Conservation (phyloP, 345 rosid genomes). For the Garcia nutans region DNA sequence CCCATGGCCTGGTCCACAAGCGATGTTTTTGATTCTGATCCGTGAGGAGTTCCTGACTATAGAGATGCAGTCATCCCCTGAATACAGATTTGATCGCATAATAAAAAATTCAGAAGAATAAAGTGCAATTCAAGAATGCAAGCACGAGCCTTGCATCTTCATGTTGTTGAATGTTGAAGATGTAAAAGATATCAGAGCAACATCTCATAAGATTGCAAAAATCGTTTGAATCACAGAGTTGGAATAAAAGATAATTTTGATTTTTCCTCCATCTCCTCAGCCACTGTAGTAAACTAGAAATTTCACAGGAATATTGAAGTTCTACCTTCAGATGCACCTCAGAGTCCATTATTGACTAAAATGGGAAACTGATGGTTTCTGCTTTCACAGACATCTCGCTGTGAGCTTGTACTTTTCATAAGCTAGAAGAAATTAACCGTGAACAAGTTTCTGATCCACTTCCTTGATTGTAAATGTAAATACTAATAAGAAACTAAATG, state of each 20-base stretch:
- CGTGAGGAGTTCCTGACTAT: slow-evolving; percentile 71
- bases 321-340: background rate
- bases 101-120: slow-evolving; percentile 11
- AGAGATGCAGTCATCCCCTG: slow-evolving; percentile 97
- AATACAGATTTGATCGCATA: slow-evolving; percentile 20
- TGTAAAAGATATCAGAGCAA: background rate
- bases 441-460: background rate
- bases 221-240: background rate
- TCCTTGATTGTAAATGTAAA: background rate
- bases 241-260: background rate
- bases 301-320: background rate
- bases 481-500: background rate
- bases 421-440: background rate
- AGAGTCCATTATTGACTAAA: background rate
- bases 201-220: background rate
- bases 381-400: background rate
- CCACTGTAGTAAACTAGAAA: slow-evolving; percentile 1
- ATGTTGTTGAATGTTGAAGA: background rate
- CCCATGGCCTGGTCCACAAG: slow-evolving; percentile 98
- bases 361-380: background rate
- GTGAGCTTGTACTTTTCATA: background rate
- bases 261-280: slow-evolving; percentile 1
- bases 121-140: background rate
- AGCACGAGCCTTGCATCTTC: background rate
- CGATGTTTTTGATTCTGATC: slow-evolving; percentile 55